phyloP scores from a whole-genome alignment of 768 basidiomycete species.

The Panellus pusillus region DNA sequence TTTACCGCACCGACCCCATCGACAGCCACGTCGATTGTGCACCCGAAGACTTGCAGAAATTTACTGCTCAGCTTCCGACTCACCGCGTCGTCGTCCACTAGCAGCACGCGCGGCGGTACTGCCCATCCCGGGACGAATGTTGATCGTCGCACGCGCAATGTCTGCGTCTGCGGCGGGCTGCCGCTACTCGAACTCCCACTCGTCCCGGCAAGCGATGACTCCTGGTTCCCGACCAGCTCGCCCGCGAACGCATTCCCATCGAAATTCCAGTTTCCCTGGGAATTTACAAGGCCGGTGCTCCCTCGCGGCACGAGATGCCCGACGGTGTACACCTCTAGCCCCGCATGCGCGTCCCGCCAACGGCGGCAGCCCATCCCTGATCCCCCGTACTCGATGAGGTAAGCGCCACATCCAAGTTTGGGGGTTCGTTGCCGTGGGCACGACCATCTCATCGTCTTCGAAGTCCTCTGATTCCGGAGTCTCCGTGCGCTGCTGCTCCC shows the following conservation, averaged over 20 bases:
- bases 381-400: slow-evolving; percentile 25
- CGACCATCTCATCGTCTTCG: slow-evolving; percentile 19
- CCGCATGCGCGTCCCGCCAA: slow-evolving; percentile 49
- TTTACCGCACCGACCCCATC: slow-evolving; percentile 91
- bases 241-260: slow-evolving; percentile 39
- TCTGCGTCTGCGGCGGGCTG: slow-evolving; percentile 39
- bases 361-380: slow-evolving; percentile 6
- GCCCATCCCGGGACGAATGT: slow-evolving; percentile 91
- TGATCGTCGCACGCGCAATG: slow-evolving; percentile 68
- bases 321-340: slow-evolving; percentile 78
- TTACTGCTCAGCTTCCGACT: slow-evolving; percentile 86
- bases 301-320: slow-evolving; percentile 71
- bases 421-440: slow-evolving; percentile 21
- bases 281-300: slow-evolving; percentile 39
- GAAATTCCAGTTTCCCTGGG: slow-evolving; percentile 63
- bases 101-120: slow-evolving; percentile 83
- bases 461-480: slow-evolving; percentile 17
- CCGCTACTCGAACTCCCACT: slow-evolving; percentile 19
- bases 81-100: slow-evolving; percentile 96
- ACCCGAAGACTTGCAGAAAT: slow-evolving; percentile 94
- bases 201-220: slow-evolving; percentile 20
- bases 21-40: slow-evolving; percentile 90
- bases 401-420: slow-evolving; percentile 26
- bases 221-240: slow-evolving; percentile 25
- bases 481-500: background rate